A percentile compares a stretch with the other conserved stretches of the same genome.
Conservation (phyloP, 345 rosid genomes). For the Rhizophora mangle region DNA sequence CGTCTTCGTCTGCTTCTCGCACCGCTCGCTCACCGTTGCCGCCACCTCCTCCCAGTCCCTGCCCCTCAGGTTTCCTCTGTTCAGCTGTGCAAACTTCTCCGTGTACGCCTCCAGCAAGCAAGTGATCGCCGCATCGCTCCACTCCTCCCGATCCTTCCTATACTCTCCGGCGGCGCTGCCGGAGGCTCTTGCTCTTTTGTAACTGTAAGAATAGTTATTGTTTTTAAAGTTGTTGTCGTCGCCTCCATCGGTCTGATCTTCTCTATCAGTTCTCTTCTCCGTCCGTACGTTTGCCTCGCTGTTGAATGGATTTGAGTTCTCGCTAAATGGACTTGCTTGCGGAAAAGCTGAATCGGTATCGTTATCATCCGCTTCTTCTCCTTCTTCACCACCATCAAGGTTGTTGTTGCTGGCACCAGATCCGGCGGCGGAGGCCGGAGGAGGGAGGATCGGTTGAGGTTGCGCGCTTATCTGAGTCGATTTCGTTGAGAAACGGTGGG, state of each 20-base stretch:
- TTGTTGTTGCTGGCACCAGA: constrained; percentile 19
- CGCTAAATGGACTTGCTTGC: constrained; percentile 44
- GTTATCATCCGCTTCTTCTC: constrained; percentile 26
- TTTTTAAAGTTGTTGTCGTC: constrained; percentile 1
- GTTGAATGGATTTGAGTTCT: constrained; percentile 35
- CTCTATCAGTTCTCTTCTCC: constrained; percentile 55
- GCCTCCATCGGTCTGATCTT: constrained; percentile 57
- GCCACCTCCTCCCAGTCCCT: constrained; percentile 5
- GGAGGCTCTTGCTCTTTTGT: constrained; percentile 46
- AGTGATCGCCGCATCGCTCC: constrained; percentile 2
- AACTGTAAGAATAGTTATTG: constrained; percentile 31
- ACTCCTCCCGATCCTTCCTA: constrained; percentile 6
- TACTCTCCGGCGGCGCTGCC: constrained; percentile 22
- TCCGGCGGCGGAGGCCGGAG: constrained; percentile 33
- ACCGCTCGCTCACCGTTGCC: constrained; percentile 1
- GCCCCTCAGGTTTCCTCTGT: constrained; percentile 2
- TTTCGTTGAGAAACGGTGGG: constrained; percentile 28
- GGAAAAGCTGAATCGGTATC: constrained; percentile 54
- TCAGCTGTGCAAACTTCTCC: neutral
- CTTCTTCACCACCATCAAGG: constrained; percentile 20
- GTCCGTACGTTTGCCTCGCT: constrained; percentile 34
- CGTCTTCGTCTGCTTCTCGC: constrained; percentile 1
- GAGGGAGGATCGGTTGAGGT: constrained; percentile 28
- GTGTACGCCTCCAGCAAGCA: neutral
- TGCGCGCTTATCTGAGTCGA: constrained; percentile 36